Percentiles rank a stretch among this genome's conserved stretches.
Evolutionary conservation across 805 yeast species (phyloP).

Genomic region (Pichia kluyveri): DNA sequence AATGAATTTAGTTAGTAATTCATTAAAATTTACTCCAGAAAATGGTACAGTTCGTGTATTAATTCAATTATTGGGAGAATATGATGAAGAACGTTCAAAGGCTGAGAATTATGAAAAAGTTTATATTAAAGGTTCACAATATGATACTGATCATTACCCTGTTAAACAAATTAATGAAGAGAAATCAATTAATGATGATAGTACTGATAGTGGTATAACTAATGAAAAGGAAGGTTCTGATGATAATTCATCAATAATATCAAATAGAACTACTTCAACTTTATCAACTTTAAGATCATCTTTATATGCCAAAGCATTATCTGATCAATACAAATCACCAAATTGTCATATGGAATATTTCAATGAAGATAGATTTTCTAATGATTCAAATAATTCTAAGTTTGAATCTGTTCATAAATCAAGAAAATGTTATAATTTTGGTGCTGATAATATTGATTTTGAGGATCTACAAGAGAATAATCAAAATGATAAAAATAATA

Average conservation of each 20-base stretch:
- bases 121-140: constrained; percentile 26
- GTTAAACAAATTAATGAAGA: constrained; percentile 2
- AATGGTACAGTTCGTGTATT: constrained; percentile 70
- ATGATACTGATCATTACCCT: constrained; percentile 8
- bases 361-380: constrained; percentile 11
- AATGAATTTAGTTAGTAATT: constrained; percentile 86
- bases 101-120: constrained; percentile 36
- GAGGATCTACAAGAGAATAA: constrained; percentile 1
- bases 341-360: constrained; percentile 12
- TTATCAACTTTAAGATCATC: constrained; percentile 22
- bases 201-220: background rate
- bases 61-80: constrained; percentile 60
- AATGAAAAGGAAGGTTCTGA: background rate
- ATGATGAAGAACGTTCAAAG: constrained; percentile 45
- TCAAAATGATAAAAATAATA: background rate
- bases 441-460: background rate
- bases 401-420: constrained; percentile 10
- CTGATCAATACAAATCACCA: constrained; percentile 29
- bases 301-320: constrained; percentile 33
- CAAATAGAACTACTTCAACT: constrained; percentile 8
- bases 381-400: constrained; percentile 17
- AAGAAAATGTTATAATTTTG: constrained; percentile 13
- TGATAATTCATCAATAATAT: constrained; percentile 4
- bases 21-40: constrained; percentile 85
- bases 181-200: background rate